Evolutionary conservation across 2,329 filamentous ascomycete species (phyloP).

Genomic region (Elsinoe ampelina): DNA sequence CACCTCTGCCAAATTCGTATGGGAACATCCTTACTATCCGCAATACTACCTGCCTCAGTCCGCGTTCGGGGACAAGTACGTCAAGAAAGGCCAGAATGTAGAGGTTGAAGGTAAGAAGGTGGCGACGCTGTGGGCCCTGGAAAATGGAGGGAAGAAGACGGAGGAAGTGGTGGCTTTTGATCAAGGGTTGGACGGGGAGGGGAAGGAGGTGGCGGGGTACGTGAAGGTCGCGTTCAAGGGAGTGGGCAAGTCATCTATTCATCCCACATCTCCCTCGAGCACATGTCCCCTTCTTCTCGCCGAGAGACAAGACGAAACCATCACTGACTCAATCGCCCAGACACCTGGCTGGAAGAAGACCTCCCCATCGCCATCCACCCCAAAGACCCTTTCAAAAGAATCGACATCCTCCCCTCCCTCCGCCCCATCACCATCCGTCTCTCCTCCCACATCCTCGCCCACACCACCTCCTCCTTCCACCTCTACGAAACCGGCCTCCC

Average conservation of each 20-base stretch:
- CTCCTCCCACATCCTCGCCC: conserved; percentile 40
- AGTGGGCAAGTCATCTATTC: conserved; percentile 11
- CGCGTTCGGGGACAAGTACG: conserved; percentile 13
- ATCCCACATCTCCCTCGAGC: too few species aligned
- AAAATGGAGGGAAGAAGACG: conserved; percentile 18
- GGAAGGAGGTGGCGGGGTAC: conserved; percentile 3
- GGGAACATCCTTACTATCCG: conserved; percentile 41
- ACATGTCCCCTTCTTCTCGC: too few species aligned
- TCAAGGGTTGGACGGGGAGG: background rate
- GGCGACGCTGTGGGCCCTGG: conserved; percentile 21
- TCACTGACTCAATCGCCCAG: too few species aligned
- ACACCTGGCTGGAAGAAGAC: conserved; percentile 51
- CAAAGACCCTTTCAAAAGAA: conserved; percentile 57
- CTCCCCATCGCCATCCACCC: conserved; percentile 52
- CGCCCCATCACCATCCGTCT: conserved; percentile 45
- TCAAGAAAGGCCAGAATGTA: background rate
- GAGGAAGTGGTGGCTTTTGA: conserved; percentile 29
- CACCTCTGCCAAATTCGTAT: conserved; percentile 27
- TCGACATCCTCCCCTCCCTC: conserved; percentile 51
- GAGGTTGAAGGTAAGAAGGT: conserved; percentile 14
- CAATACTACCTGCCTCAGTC: conserved; percentile 29
- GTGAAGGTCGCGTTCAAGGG: conserved; percentile 15
- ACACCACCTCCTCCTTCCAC: conserved; percentile 39
- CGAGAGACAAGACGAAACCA: too few species aligned
- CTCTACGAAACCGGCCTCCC: conserved; percentile 53